A percentile compares a stretch with the other conserved stretches of the same genome.
Conservation (phyloP, 2,329 filamentous ascomycete species). For the Claviceps pazoutovae region DNA sequence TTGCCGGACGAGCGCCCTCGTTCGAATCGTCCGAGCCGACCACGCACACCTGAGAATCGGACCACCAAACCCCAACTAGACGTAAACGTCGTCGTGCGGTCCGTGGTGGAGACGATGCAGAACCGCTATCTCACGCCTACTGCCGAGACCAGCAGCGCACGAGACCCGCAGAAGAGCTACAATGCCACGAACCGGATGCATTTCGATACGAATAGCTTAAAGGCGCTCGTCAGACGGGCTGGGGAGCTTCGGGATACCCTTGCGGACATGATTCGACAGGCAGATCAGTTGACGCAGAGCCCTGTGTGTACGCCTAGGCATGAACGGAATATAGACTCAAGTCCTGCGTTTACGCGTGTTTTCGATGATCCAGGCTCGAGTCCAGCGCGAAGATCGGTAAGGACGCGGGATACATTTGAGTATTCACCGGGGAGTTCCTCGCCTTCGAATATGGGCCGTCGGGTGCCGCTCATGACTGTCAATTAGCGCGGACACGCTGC, state of each 20-base stretch:
- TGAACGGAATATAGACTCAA: conserved; percentile 36
- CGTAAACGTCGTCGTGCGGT: conserved; percentile 39
- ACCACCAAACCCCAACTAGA: conserved; percentile 18
- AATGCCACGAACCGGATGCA: conserved; percentile 41
- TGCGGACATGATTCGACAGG: conserved; percentile 44
- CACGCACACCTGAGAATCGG: conserved; percentile 26
- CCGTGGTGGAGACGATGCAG: conserved; percentile 52
- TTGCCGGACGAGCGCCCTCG: conserved; percentile 24
- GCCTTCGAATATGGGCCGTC: conserved; percentile 32
- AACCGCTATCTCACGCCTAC: conserved; percentile 28
- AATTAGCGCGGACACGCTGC: conserved; percentile 19
- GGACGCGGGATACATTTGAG: conserved; percentile 37
- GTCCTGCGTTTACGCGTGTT: conserved; percentile 53
- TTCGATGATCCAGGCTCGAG: conserved; percentile 48
- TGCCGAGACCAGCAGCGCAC: conserved; percentile 22
- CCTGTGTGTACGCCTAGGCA: conserved; percentile 36
- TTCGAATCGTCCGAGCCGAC: conserved; percentile 25
- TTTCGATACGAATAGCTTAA: conserved; percentile 56
- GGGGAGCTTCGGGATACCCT: conserved; percentile 44
- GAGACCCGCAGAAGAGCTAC: conserved; percentile 13
- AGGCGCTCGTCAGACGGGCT: conserved; percentile 49
- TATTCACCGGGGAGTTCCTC: conserved; percentile 39
- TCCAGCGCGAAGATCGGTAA: conserved; percentile 32
- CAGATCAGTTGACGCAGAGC: conserved; percentile 43
- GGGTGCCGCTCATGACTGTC: conserved; percentile 54